These are phyloP conservation scores for Xylaria sp. DNA, from an alignment of 2,329 filamentous ascomycete genomes.

Conservation along the genomic window DNA sequence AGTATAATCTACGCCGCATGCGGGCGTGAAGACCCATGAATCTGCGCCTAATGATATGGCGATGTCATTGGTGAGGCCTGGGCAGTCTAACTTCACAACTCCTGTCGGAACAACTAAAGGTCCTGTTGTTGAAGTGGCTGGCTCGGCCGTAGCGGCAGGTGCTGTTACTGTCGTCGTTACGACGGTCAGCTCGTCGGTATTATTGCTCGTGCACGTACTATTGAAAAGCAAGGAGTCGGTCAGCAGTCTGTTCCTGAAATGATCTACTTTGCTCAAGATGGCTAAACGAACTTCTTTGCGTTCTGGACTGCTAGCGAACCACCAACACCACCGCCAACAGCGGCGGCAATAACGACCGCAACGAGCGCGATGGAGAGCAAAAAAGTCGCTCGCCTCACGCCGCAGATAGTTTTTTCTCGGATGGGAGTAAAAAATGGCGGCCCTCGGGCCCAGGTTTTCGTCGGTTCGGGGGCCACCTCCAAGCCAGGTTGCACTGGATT, in stretches of 20 bases:
- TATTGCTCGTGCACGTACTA: slow-evolving; percentile 20
- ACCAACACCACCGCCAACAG: slow-evolving; percentile 40
- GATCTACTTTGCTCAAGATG: not conserved
- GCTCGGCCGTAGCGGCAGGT: slow-evolving; percentile 17
- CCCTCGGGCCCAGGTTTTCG: slow-evolving; percentile 1
- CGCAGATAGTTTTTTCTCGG: slow-evolving; percentile 34
- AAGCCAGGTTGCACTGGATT: slow-evolving; percentile 10
- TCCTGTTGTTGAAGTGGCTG: slow-evolving; percentile 16
- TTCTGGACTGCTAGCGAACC: slow-evolving; percentile 41
- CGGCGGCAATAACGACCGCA: slow-evolving; percentile 38
- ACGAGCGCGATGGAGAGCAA: slow-evolving; percentile 35
- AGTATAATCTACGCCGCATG: slow-evolving; percentile 32
- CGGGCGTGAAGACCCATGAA: slow-evolving; percentile 37
- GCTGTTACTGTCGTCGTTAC: slow-evolving; percentile 18
- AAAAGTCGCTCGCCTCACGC: slow-evolving; percentile 36
- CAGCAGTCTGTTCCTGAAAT: not conserved
- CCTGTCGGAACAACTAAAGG: slow-evolving; percentile 34
- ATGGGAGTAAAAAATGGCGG: not conserved
- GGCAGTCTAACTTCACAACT: slow-evolving; percentile 38
- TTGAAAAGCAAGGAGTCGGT: slow-evolving; percentile 1
- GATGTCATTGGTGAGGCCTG: slow-evolving; percentile 24
- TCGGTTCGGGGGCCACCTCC: slow-evolving; percentile 23
- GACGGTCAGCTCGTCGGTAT: not conserved
- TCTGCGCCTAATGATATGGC: slow-evolving; percentile 22
- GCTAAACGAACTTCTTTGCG: slow-evolving; percentile 31